Base-by-base conservation (phyloP, 768 basidiomycete species). In the Tulasnella sp. region DNA sequence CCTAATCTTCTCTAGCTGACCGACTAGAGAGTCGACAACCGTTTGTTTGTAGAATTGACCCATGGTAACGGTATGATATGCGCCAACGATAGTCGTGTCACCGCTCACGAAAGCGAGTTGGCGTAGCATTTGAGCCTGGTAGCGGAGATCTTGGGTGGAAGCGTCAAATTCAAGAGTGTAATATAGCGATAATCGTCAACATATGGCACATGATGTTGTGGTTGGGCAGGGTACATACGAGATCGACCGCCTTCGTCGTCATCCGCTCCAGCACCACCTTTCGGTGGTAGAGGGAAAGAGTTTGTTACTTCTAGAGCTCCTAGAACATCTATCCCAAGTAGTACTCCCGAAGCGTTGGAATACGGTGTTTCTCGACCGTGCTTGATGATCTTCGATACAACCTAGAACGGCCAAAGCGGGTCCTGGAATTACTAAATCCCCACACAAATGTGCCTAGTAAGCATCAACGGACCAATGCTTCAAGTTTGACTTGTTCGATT, bases 311-410 rank as follows among this genome's bases (percentile, higher is more conserved):
- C 91, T 51, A 94, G 78, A 43, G 78, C 77, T 2, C 92, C 91
- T 69, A 94, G 90, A 34, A 97, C 73, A 72, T 97, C 93, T 56
- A 97, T 78, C 40, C 93, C 93, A 55, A 97, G 76, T 49, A 97
- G 71, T 57, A 93, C 75, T 58, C 93, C 93, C 66, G 88, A 81
- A 25, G 84, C 84, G 49, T 79, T 78, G 21, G 41, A 21, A 11
- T n/a, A 8, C 25, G 77, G 74, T 12, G 82, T 75, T 67, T 94
- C 93, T 49, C 83, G 79, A 40, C 86, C 80, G 67, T 96, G 93
- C 71, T 96, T 94, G 65, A 93, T 75, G 53, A 97, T 92, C 74
- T 94, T 96, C 54, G 86, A 80, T 57, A 93, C 83, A 52, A 89
- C 90, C 92, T 94, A 67, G 41, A 12, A 25, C 7, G 34, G n/a